phyloP scores from a whole-genome alignment of 352 stramenopile species.

The Pythium phragmitis region DNA sequence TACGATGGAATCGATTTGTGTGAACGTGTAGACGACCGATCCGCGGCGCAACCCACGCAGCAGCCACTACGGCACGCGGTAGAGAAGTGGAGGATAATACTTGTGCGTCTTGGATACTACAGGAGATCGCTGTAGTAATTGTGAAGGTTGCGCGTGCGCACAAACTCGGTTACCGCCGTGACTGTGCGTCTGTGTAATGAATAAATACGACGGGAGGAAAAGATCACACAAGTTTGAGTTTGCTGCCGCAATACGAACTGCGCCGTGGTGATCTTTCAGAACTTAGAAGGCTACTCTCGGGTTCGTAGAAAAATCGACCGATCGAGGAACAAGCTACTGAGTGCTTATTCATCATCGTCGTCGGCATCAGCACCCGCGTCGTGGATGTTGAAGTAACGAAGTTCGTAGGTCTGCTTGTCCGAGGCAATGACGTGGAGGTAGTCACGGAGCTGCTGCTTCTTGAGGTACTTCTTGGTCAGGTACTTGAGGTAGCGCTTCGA shows the following conservation, averaged over 20 bases:
- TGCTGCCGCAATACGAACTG: slow-evolving; percentile 26
- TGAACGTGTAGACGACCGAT: slow-evolving; percentile 12
- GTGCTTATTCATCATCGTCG: slow-evolving; percentile 85
- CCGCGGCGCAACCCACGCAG: slow-evolving; percentile 22
- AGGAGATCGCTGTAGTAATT: not conserved
- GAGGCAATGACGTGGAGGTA: slow-evolving; percentile 99
- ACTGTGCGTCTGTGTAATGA: not conserved
- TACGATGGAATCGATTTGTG: not conserved
- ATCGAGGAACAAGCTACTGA: not conserved
- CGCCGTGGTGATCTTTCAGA: slow-evolving; percentile 26
- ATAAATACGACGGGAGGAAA: not conserved
- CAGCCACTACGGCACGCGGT: slow-evolving; percentile 17
- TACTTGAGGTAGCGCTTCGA: slow-evolving; percentile 99
- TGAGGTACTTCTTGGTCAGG: slow-evolving; percentile 99
- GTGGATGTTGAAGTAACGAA: slow-evolving; percentile 99
- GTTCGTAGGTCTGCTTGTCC: slow-evolving; percentile 98
- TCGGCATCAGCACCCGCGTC: slow-evolving; percentile 89
- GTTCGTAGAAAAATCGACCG: slow-evolving; percentile 8
- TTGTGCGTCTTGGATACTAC: no score
- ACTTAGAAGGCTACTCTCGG: slow-evolving; percentile 17
- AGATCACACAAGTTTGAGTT: not conserved
- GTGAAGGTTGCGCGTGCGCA: not conserved
- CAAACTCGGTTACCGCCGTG: not conserved
- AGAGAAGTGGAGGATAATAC: not conserved
- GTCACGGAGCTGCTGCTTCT: slow-evolving; percentile 99